These are phyloP conservation scores for Aureobasidium subglaciale DNA, from an alignment of 2,329 filamentous ascomycete genomes.

Conservation along the genomic window DNA sequence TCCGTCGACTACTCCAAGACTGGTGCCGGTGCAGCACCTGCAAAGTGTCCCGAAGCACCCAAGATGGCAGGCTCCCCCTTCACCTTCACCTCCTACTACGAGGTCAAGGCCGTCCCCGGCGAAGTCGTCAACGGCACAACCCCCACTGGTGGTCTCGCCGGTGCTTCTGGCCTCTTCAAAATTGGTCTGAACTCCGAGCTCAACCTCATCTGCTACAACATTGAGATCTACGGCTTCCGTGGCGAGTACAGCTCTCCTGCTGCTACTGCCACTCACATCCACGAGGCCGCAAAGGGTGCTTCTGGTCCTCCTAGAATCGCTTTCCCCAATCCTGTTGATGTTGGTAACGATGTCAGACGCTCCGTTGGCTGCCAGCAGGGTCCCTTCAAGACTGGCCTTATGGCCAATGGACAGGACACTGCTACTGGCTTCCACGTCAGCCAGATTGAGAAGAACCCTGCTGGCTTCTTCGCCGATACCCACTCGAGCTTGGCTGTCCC, in stretches of 20 bases:
- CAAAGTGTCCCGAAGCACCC: background rate
- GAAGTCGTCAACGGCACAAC: constrained; percentile 36
- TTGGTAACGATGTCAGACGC: constrained; percentile 29
- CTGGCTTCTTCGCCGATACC: constrained; percentile 47
- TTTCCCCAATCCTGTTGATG: constrained; percentile 43
- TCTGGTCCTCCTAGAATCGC: constrained; percentile 47
- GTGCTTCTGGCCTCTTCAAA: constrained; percentile 44
- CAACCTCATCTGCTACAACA: constrained; percentile 44
- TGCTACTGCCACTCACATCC: constrained; percentile 49
- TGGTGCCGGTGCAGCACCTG: background rate
- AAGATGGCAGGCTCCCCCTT: constrained; percentile 13
- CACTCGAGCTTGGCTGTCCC: constrained; percentile 44
- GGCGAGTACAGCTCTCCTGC: constrained; percentile 47
- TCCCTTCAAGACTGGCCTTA: constrained; percentile 39
- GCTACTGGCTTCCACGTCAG: constrained; percentile 43
- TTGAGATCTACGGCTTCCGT: constrained; percentile 43
- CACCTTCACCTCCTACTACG: constrained; percentile 45
- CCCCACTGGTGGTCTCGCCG: constrained; percentile 35
- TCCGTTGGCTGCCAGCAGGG: constrained; percentile 39
- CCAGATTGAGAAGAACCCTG: constrained; percentile 46
- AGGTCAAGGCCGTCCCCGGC: constrained; percentile 42
- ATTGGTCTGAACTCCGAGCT: constrained; percentile 46
- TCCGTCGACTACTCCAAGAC: constrained; percentile 5
- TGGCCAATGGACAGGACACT: constrained; percentile 38
- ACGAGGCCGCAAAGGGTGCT: constrained; percentile 41